Evolutionary conservation across 2,329 filamentous ascomycete genomes (phyloP).

Genomic region (Fusarium napiforme): DNA sequence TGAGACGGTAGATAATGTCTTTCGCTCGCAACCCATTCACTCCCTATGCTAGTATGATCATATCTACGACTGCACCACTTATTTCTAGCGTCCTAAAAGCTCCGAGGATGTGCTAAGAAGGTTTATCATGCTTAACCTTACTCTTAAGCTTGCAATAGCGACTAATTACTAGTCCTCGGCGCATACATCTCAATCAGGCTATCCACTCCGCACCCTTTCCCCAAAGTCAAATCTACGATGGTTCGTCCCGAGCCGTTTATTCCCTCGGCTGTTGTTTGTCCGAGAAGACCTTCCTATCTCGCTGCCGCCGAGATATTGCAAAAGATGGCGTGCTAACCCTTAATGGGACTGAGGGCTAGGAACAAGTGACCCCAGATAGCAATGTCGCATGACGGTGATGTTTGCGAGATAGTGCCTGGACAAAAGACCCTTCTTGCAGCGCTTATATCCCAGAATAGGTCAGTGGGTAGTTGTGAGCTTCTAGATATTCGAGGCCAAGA

Average conservation of each 20-base stretch:
- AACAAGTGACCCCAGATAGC: not conserved
- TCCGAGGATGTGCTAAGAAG: not conserved
- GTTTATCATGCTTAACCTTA: constrained; percentile 20
- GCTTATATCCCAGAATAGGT: not conserved
- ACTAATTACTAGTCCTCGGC: not conserved
- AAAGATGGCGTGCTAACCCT: constrained; percentile 9
- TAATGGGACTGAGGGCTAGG: not conserved
- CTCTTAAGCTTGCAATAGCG: not conserved
- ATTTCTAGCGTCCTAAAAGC: not conserved
- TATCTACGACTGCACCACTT: not conserved
- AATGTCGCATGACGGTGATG: constrained; percentile 1
- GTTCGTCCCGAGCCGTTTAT: constrained; percentile 28
- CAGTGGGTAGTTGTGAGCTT: not conserved
- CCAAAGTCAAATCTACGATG: constrained; percentile 2
- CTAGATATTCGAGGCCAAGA: constrained; percentile 6
- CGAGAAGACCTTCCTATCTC: constrained; percentile 27
- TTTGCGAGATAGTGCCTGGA: not conserved
- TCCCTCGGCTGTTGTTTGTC: constrained; percentile 1
- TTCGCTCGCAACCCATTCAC: not conserved
- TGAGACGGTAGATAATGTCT: not conserved
- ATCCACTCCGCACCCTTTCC: not conserved
- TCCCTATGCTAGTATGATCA: not conserved
- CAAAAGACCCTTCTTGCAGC: constrained; percentile 21
- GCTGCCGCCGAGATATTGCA: not conserved
- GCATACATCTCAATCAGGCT: not conserved